A percentile compares a stretch with the other conserved stretches of the same genome.
Conservation (phyloP, 495 filamentous ascomycete species). For the Neurospora tetrasperma region DNA sequence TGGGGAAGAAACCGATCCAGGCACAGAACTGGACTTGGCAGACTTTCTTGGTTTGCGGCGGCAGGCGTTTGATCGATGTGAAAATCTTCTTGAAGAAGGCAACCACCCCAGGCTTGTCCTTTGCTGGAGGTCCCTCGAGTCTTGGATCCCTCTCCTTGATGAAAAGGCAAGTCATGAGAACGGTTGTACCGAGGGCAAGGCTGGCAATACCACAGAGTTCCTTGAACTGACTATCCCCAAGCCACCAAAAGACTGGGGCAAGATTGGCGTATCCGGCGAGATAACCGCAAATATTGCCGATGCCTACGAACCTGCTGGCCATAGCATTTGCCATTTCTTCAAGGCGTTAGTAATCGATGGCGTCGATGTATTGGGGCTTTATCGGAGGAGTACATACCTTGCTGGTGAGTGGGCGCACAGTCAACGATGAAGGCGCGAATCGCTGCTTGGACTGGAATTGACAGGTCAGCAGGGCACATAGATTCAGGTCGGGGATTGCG, state of each 20-base stretch:
- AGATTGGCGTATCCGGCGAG: constrained; percentile 72
- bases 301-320: constrained; percentile 68
- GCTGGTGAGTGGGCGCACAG: constrained; percentile 78
- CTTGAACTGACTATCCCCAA: constrained; percentile 83
- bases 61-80: constrained; percentile 62
- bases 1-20: constrained; percentile 94
- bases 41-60: constrained; percentile 68
- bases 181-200: constrained; percentile 53
- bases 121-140: constrained; percentile 49
- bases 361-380: background rate
- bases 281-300: constrained; percentile 82
- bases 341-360: constrained; percentile 6
- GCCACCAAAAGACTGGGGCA: constrained; percentile 56
- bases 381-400: constrained; percentile 36
- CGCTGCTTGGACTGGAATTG: constrained; percentile 57
- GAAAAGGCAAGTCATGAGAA: constrained; percentile 51
- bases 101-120: constrained; percentile 52
- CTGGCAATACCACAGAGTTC: constrained; percentile 75
- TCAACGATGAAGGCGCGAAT: constrained; percentile 88
- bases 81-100: constrained; percentile 71
- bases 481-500: background rate
- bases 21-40: constrained; percentile 82
- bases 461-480: background rate
- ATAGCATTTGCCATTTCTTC: constrained; percentile 71
- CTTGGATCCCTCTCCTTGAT: constrained; percentile 74